Evolutionary conservation across 331 rosid genomes (phyloP).

Genomic region (Acacia concinna): DNA sequence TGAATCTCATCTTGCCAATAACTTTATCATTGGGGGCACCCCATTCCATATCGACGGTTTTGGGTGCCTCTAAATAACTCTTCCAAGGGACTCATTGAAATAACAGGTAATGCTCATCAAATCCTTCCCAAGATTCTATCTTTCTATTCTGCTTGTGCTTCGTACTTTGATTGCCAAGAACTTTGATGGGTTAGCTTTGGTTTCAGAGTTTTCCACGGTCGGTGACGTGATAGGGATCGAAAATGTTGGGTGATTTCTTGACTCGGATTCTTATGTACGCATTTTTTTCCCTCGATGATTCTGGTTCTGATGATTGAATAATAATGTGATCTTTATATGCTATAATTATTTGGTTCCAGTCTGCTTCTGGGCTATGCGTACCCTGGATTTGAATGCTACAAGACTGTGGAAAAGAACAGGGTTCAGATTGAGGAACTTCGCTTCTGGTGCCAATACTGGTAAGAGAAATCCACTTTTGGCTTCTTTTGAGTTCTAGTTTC

Average conservation of each 20-base stretch:
- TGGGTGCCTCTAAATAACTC: conserved; percentile 43
- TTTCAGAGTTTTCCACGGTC: conserved; percentile 32
- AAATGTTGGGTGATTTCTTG: conserved; percentile 61
- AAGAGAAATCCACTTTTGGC: background rate
- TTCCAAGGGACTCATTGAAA: background rate
- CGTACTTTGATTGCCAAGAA: background rate
- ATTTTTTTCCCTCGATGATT: background rate
- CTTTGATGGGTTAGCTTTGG: conserved; percentile 19
- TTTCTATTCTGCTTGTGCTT: background rate
- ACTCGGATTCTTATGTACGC: conserved; percentile 56
- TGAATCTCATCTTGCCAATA: conserved; percentile 16
- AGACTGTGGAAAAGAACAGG: conserved; percentile 65
- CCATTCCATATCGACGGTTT: conserved; percentile 24
- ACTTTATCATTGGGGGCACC: conserved; percentile 41
- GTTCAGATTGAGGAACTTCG: conserved; percentile 77
- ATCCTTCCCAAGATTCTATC: background rate
- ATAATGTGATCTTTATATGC: background rate
- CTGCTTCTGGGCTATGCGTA: conserved; percentile 83
- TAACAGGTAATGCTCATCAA: conserved; percentile 29
- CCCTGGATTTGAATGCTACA: conserved; percentile 90
- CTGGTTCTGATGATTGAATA: background rate
- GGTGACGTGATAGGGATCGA: conserved; percentile 21
- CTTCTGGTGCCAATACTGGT: conserved; percentile 98
- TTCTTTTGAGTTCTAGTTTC: background rate
- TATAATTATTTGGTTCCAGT: conserved; percentile 41